Conservation (phyloP, 441 rosid genomes). For the Francoa sonchifolia region DNA sequence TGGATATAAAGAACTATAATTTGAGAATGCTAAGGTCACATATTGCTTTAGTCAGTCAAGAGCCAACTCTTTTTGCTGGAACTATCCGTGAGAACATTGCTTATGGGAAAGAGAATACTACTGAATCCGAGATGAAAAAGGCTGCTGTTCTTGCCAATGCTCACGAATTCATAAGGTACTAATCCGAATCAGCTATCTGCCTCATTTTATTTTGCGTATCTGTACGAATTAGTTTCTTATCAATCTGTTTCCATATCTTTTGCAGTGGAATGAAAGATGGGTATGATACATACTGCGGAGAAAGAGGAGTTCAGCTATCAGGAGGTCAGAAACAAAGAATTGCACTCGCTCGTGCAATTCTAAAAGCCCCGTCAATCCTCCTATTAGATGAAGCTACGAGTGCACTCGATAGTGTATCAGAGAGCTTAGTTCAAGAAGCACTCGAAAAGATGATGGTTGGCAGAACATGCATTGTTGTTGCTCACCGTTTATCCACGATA, state of each 20-base stretch:
- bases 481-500: constrained; percentile 46
- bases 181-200: neutral
- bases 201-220: no score
- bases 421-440: constrained; percentile 43
- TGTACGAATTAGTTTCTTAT: no score
- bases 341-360: constrained; percentile 48
- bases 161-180: constrained; percentile 51
- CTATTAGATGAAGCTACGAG: constrained; percentile 58
- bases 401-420: constrained; percentile 58
- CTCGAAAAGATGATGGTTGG: constrained; percentile 47
- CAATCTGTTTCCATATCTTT: no score
- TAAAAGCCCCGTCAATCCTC: constrained; percentile 42
- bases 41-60: constrained; percentile 58
- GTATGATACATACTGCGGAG: constrained; percentile 44
- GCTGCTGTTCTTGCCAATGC: constrained; percentile 51
- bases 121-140: constrained; percentile 34
- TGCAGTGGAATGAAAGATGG: constrained; percentile 59
- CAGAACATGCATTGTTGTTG: constrained; percentile 39
- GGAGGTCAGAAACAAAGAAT: constrained; percentile 64
- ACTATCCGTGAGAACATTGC: constrained; percentile 45
- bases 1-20: constrained; percentile 35
- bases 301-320: constrained; percentile 53
- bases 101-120: constrained; percentile 32
- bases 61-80: constrained; percentile 53
- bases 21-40: constrained; percentile 34